Evolutionary conservation across 1,284 basidiomycete species (phyloP), one percentile per base, ranked within the genome.

Genomic region (Testicularia cyperi): DNA sequence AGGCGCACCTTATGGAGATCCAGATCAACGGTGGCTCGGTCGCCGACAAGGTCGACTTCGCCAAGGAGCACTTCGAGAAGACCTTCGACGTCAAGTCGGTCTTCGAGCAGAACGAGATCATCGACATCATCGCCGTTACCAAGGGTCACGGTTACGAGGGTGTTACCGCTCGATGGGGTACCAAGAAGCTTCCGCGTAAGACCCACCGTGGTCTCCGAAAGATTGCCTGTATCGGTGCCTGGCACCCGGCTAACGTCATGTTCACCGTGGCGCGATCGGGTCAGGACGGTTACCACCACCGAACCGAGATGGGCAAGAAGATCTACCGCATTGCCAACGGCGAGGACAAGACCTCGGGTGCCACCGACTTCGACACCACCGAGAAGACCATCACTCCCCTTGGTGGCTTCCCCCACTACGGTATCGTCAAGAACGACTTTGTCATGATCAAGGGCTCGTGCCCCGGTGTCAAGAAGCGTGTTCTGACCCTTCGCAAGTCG

Each of bases 91-190:
- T 96, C 72, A 78, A 79, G 60, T 83, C 84, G 33, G 82, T 99
- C 70, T 98, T 99, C 78, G 92, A 95, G 82, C 87, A 92, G 83
- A 88, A 98, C 77, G 92, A 99, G 83, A 86, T 87, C 77, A 85
- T 99, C 69, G 95, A 99, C 80, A 83, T 95, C 57, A 97, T 98
- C 79, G 94, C 88, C 67, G 94, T 99, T 61, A 97, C 95, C 76
- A 96, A 95, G 83, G 95, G 95, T 86, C 90, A 97, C 80, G 95
- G 95, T 77, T 96, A 92, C 81, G 92, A 97, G 84, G 95, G 95
- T 86, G 94, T 97, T 55, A 98, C 92, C 67, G 88, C 91, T 80
- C 87, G 95, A 80, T 98, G 95, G 95, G 95, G 95, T 71, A 92
- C 90, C 79, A 97, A 92, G 87, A 94, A 92, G 83, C 85, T 98